These are phyloP conservation scores for Xylariaceae sp. DNA, from an alignment of 2,329 filamentous ascomycete species.

Conservation along the genomic window DNA sequence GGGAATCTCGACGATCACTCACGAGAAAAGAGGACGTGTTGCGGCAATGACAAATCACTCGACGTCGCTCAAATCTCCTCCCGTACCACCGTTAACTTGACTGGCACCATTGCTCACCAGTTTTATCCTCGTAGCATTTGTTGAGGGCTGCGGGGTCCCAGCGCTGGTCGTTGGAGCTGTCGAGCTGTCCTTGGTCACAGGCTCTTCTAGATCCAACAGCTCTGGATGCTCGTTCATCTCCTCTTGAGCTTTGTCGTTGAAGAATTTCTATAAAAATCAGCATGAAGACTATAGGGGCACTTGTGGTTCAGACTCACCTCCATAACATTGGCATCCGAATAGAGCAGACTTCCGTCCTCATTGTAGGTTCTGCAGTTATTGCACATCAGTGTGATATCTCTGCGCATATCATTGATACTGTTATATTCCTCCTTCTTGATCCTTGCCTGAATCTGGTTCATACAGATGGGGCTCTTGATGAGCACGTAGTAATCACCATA, in stretches of 20 bases:
- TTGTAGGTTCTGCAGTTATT: slow-evolving; percentile 94
- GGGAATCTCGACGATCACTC: not conserved
- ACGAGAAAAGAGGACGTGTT: not conserved
- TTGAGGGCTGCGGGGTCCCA: slow-evolving; percentile 62
- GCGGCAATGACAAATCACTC: slow-evolving; percentile 18
- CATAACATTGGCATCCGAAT: slow-evolving; percentile 87
- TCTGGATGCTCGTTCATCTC: slow-evolving; percentile 54
- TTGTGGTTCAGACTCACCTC: slow-evolving; percentile 61
- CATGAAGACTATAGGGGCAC: slow-evolving; percentile 23
- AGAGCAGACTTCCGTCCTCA: slow-evolving; percentile 89
- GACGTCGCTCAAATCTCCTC: slow-evolving; percentile 28
- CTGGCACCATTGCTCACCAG: slow-evolving; percentile 42
- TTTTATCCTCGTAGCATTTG: slow-evolving; percentile 65
- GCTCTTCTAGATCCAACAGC: slow-evolving; percentile 54
- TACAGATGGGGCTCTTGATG: slow-evolving; percentile 89
- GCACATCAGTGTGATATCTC: slow-evolving; percentile 81
- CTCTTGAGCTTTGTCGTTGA: slow-evolving; percentile 52
- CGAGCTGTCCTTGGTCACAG: slow-evolving; percentile 40
- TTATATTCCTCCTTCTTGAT: slow-evolving; percentile 96
- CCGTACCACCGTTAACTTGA: slow-evolving; percentile 23
- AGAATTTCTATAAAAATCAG: slow-evolving; percentile 51
- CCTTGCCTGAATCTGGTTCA: slow-evolving; percentile 91
- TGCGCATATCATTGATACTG: slow-evolving; percentile 73
- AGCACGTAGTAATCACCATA: slow-evolving; percentile 95
- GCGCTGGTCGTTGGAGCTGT: slow-evolving; percentile 54